Conservation (phyloP, 2,329 filamentous ascomycete genomes). For the Teratosphaeria gauchensis region DNA sequence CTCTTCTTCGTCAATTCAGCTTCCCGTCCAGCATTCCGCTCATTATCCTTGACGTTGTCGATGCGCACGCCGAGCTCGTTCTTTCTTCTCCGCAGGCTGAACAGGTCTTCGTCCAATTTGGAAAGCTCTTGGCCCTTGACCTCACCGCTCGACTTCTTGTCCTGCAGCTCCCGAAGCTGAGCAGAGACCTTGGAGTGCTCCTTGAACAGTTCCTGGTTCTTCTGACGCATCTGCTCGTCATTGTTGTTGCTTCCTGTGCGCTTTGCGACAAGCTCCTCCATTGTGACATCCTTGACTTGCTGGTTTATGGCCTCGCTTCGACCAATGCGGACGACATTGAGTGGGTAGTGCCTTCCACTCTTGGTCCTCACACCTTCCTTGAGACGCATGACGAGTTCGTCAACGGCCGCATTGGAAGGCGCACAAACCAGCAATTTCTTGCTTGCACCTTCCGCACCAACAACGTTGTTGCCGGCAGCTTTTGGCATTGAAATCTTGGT, state of each 20-base stretch:
- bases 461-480: constrained; percentile 10
- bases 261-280: constrained; percentile 80
- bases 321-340: constrained; percentile 83
- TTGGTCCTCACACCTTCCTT: constrained; percentile 76
- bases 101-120: constrained; percentile 64
- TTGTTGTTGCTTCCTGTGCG: constrained; percentile 43
- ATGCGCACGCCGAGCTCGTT: constrained; percentile 70
- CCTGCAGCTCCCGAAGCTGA: constrained; percentile 60
- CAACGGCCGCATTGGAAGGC: constrained; percentile 96
- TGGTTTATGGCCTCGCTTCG: constrained; percentile 86
- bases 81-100: constrained; percentile 67
- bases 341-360: constrained; percentile 60
- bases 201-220: constrained; percentile 59
- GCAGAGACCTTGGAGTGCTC: constrained; percentile 53
- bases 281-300: constrained; percentile 78
- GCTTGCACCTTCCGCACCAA: constrained; percentile 28
- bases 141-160: constrained; percentile 54
- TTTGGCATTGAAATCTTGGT: constrained; percentile 29
- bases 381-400: constrained; percentile 87
- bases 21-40: constrained; percentile 71
- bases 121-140: constrained; percentile 42
- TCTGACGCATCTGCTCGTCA: constrained; percentile 36
- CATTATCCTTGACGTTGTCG: constrained; percentile 76
- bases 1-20: constrained; percentile 75
- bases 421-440: constrained; percentile 95